Percentiles rank a stretch among this genome's conserved stretches.
phyloP scores from a whole-genome alignment of 805 yeast genomes.

The Monosporozyma aerobia region DNA sequence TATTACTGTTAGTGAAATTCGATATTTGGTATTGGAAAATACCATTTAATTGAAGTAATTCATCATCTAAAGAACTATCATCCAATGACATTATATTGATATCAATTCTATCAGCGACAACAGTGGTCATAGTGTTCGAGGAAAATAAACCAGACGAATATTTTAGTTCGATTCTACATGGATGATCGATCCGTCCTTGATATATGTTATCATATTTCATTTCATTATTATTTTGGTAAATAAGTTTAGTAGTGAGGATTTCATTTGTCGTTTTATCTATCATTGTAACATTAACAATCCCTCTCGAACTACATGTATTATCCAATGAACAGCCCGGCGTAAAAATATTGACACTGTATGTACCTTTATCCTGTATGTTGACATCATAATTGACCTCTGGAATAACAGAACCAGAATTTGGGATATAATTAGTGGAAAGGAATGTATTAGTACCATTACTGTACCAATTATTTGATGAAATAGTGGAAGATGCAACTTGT shows the following conservation, averaged over 20 bases:
- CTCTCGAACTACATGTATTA: slow-evolving; percentile 58
- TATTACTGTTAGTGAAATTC: slow-evolving; percentile 44
- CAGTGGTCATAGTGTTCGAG: slow-evolving; percentile 27
- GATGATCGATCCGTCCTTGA: slow-evolving; percentile 53
- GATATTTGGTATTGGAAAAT: slow-evolving; percentile 70
- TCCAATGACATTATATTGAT: slow-evolving; percentile 43
- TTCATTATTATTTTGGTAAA: slow-evolving; percentile 74
- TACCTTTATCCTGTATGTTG: slow-evolving; percentile 47
- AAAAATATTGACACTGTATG: slow-evolving; percentile 59
- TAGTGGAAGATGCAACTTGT: slow-evolving; percentile 18
- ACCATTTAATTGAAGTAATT: slow-evolving; percentile 50
- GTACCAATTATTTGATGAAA: slow-evolving; percentile 26
- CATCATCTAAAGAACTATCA: slow-evolving; percentile 5
- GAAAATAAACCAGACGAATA: slow-evolving; percentile 29
- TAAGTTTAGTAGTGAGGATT: slow-evolving; percentile 32
- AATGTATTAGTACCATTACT: slow-evolving; percentile 24
- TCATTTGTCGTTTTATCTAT: slow-evolving; percentile 31
- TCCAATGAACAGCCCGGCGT: slow-evolving; percentile 84
- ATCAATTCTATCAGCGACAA: slow-evolving; percentile 61
- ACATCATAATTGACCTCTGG: slow-evolving; percentile 35
- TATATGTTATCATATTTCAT: slow-evolving; percentile 74
- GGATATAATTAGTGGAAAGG: slow-evolving; percentile 26
- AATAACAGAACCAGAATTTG: slow-evolving; percentile 19
- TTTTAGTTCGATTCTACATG: slow-evolving; percentile 38
- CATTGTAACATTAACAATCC: slow-evolving; percentile 69